These are phyloP conservation scores for Calonectria henricotiae DNA, from an alignment of 2,329 filamentous ascomycete species.

Conservation along the genomic window DNA sequence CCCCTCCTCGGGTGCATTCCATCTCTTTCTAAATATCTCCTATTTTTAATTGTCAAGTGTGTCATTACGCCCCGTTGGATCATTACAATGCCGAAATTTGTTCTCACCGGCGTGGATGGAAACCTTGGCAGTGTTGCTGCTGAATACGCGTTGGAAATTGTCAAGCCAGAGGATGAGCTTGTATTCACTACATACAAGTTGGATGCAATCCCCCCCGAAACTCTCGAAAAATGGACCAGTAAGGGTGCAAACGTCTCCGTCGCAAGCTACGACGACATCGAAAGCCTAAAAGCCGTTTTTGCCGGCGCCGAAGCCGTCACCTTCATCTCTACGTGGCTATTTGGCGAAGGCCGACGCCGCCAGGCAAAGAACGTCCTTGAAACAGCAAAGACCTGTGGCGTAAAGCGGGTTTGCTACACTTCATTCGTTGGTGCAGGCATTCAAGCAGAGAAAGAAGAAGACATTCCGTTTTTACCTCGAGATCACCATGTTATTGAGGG, in stretches of 20 bases:
- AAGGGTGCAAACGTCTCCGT: constrained; percentile 45
- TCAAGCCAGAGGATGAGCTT: constrained; percentile 46
- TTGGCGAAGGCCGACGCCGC: constrained; percentile 45
- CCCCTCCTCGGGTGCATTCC: neutral
- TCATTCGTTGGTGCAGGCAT: constrained; percentile 49
- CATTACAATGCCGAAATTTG: constrained; percentile 47
- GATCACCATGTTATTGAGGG: constrained; percentile 50
- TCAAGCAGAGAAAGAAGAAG: constrained; percentile 48
- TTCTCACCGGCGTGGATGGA: constrained; percentile 50
- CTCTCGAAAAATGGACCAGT: constrained; percentile 43
- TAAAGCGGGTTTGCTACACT: constrained; percentile 49
- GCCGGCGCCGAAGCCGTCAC: constrained; percentile 50
- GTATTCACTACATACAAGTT: constrained; percentile 48
- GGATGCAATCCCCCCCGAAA: constrained; percentile 41
- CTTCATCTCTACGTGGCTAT: constrained; percentile 49
- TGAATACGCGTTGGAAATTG: constrained; percentile 46
- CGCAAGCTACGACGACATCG: constrained; percentile 48
- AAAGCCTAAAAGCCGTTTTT: constrained; percentile 47
- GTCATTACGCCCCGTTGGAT: neutral
- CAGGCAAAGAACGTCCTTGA: constrained; percentile 47
- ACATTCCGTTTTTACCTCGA: constrained; percentile 48
- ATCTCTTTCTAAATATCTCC: neutral
- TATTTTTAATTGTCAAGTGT: neutral
- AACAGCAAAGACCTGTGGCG: constrained; percentile 47
- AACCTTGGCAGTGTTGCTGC: constrained; percentile 49